Conservation (phyloP, 495 filamentous ascomycete species). For the Xylaria palmicola region DNA sequence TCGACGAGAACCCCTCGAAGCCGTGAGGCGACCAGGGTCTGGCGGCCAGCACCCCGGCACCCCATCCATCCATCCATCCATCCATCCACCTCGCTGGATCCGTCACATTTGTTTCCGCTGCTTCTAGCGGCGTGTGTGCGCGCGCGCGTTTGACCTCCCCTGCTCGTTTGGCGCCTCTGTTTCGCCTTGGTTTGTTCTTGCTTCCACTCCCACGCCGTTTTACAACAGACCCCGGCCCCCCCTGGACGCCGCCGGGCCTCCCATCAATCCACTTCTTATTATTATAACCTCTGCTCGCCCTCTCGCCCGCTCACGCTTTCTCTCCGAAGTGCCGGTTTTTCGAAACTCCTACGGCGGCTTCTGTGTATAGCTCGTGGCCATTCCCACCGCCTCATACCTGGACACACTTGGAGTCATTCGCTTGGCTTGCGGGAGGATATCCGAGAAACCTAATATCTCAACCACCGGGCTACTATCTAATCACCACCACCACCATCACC, state of each 20-base stretch:
- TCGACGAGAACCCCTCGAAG: too few species aligned
- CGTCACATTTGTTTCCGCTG: slow-evolving; percentile 20
- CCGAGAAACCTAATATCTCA: neutral
- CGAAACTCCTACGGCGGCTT: slow-evolving; percentile 39
- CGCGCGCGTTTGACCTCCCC: slow-evolving; percentile 17
- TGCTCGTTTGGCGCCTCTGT: slow-evolving; percentile 18
- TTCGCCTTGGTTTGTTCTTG: slow-evolving; percentile 16
- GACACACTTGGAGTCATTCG: slow-evolving; percentile 38
- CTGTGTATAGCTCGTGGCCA: slow-evolving; percentile 38
- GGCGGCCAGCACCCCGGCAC: neutral
- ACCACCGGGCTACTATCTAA: slow-evolving; percentile 17
- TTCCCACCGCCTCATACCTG: slow-evolving; percentile 8
- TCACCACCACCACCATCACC: slow-evolving; percentile 17
- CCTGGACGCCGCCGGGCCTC: slow-evolving; percentile 19
- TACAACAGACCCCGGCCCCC: slow-evolving; percentile 19
- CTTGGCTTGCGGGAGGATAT: slow-evolving; percentile 34
- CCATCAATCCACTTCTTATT: slow-evolving; percentile 13
- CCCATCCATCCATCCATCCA: slow-evolving; percentile 3
- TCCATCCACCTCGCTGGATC: slow-evolving; percentile 20
- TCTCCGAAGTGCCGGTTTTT: slow-evolving; percentile 35
- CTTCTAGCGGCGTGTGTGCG: slow-evolving; percentile 11
- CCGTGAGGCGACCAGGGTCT: too few species aligned
- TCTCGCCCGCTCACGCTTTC: slow-evolving; percentile 25
- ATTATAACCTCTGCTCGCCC: slow-evolving; percentile 20
- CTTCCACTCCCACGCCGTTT: slow-evolving; percentile 18